Evolutionary conservation across 2,329 filamentous ascomycete species (phyloP).

Genomic region (Hortaea werneckii): DNA sequence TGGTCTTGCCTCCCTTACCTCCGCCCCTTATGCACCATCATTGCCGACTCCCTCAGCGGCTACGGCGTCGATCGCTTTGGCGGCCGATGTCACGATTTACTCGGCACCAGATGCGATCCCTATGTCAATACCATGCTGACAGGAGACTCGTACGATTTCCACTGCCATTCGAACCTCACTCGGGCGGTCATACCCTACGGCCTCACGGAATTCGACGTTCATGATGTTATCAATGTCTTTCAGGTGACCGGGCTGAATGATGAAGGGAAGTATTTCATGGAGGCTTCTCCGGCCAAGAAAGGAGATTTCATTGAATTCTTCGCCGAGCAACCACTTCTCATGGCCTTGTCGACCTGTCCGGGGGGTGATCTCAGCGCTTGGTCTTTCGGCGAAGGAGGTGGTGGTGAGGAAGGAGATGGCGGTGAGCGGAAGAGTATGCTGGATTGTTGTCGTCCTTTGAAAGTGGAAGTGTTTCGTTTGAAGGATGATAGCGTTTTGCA

Average conservation of each 20-base stretch:
- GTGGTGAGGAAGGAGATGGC: slow-evolving; percentile 41
- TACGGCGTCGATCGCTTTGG: slow-evolving; percentile 40
- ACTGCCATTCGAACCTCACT: slow-evolving; percentile 74
- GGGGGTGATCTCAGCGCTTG: slow-evolving; percentile 73
- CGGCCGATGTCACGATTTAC: slow-evolving; percentile 63
- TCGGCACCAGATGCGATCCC: slow-evolving; percentile 76
- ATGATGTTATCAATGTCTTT: slow-evolving; percentile 80
- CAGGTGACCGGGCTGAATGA: slow-evolving; percentile 71
- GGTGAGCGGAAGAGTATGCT: slow-evolving; percentile 56
- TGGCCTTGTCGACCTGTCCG: slow-evolving; percentile 59
- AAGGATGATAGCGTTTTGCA: slow-evolving; percentile 37
- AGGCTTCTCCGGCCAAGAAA: slow-evolving; percentile 44
- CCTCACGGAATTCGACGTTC: slow-evolving; percentile 62
- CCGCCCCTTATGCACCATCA: slow-evolving; percentile 61
- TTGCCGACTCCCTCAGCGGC: slow-evolving; percentile 49
- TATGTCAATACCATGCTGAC: slow-evolving; percentile 73
- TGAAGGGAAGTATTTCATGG: slow-evolving; percentile 68
- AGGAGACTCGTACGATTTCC: slow-evolving; percentile 64
- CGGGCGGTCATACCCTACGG: slow-evolving; percentile 61
- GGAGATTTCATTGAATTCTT: slow-evolving; percentile 65
- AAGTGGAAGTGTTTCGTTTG: slow-evolving; percentile 61
- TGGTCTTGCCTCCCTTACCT: slow-evolving; percentile 73
- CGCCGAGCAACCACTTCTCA: slow-evolving; percentile 65
- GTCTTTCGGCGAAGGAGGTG: slow-evolving; percentile 57
- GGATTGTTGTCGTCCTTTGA: slow-evolving; percentile 62